Base-by-base conservation (phyloP, 768 basidiomycete species). In the Tricholoma sp. region DNA sequence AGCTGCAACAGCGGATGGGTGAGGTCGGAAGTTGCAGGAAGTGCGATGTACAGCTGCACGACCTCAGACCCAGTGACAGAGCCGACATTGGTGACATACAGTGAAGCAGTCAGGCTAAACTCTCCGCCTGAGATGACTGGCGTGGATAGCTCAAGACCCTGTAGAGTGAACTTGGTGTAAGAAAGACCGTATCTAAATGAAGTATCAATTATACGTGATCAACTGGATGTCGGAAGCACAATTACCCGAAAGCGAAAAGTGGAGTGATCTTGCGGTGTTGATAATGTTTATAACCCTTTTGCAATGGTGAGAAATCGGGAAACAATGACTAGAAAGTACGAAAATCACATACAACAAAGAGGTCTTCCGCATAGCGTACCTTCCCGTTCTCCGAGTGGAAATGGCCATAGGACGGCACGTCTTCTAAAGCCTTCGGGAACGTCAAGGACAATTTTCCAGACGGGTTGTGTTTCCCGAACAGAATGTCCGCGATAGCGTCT, bases 391-490 rank as follows among this genome's bases (percentile, higher is more conserved):
- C 87, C 1, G 80, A 81, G 58, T 82, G 79, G 78, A 88, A 89
- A 60, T 86, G 80, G 2, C 83, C 86, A 64, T 79, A 80, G 4
- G 88, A 76, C 11, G 89, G 80, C 1, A 89, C 76, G 59, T 94
- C 88, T 64, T 91, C 85, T 50, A 86, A 73, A 15, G 72, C 72
- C 68, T 79, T 83, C 11, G 91, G 90, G 81, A 92, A 94, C 1
- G 91, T 88, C 64, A 93, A 68, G 5, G 88, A 83, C 50, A 92
- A 74, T 64, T 84, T 85, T 1, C 85, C 91, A 20, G 84, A 82
- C 0, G 91, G 91, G 65, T 91, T 92, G 57, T 84, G 81, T 60
- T 82, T 82, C 47, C 91, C 91, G 53, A 91, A 84, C 2, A 94
- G 68, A 4, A 93, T 84, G 60, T 93, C 90, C 9, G 88, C 89